Evolutionary conservation across 2,329 filamentous ascomycete species (phyloP).

Genomic region (Colletotrichum australisinense): DNA sequence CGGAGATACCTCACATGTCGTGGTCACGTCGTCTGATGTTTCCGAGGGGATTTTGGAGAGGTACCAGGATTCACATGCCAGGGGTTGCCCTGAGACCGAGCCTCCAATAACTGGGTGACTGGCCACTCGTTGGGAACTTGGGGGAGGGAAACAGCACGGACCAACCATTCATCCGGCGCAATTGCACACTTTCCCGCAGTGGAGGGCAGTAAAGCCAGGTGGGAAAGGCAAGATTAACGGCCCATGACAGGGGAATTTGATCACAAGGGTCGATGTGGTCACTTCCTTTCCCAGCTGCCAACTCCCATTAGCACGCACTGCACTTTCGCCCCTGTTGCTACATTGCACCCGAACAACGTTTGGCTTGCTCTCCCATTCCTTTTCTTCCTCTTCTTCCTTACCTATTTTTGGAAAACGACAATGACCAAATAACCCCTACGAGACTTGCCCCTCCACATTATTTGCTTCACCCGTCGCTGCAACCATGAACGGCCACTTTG

Average conservation of each 20-base stretch:
- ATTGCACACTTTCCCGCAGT: background rate
- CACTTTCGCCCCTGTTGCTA: conserved; percentile 26
- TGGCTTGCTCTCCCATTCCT: background rate
- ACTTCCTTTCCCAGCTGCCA: conserved; percentile 30
- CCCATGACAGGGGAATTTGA: conserved; percentile 33
- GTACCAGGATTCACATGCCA: conserved; percentile 31
- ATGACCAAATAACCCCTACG: conserved; percentile 28
- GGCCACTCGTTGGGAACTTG: conserved; percentile 5
- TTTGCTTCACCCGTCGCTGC: conserved; percentile 36
- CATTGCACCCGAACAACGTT: conserved; percentile 14
- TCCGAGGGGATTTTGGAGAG: conserved; percentile 1
- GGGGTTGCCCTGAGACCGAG: conserved; percentile 32
- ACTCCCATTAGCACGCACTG: conserved; percentile 4
- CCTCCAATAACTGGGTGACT: background rate
- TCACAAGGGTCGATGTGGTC: conserved; percentile 35
- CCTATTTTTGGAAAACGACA: conserved; percentile 11
- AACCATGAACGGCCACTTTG: conserved; percentile 84
- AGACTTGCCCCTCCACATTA: conserved; percentile 8
- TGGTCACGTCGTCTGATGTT: conserved; percentile 32
- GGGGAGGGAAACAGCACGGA: conserved; percentile 10
- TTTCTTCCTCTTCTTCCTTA: background rate
- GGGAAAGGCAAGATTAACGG: conserved; percentile 31
- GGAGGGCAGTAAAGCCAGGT: conserved; percentile 1
- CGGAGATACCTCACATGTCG: conserved; percentile 2
- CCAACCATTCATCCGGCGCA: conserved; percentile 35